These are phyloP conservation scores for Bryum argenteum DNA, from an alignment of 225 moss, liverwort and hornwort genomes.

Conservation along the genomic window DNA sequence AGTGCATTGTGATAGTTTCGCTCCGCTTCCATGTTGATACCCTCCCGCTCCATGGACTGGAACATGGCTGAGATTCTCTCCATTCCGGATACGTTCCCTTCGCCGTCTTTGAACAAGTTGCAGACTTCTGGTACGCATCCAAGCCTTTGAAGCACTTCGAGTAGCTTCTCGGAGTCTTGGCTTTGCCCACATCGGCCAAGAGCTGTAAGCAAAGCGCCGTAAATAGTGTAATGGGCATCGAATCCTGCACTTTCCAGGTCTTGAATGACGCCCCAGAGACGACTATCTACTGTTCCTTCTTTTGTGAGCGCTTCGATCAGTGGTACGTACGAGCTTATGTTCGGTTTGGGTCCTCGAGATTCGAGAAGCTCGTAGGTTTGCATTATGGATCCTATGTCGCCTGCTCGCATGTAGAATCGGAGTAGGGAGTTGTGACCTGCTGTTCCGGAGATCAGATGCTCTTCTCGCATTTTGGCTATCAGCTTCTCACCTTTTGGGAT, in stretches of 20 bases:
- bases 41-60: slow-evolving; percentile 65
- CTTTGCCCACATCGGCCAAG: slow-evolving; percentile 74
- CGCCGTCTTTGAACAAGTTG: slow-evolving; percentile 48
- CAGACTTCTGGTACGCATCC: slow-evolving; percentile 69
- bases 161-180: slow-evolving; percentile 49
- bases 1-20: slow-evolving; percentile 80
- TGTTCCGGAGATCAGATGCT: slow-evolving; percentile 54
- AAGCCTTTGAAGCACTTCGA: slow-evolving; percentile 53
- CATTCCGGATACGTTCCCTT: slow-evolving; percentile 40
- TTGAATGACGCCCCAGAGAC: slow-evolving; percentile 52
- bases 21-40: slow-evolving; percentile 82
- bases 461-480: slow-evolving; percentile 58
- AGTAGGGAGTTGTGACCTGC: slow-evolving; percentile 80
- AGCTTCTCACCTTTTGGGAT: slow-evolving; percentile 71
- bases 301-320: slow-evolving; percentile 71
- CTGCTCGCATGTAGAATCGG: slow-evolving; percentile 70
- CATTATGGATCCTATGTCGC: slow-evolving; percentile 59
- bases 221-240: slow-evolving; percentile 60
- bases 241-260: slow-evolving; percentile 58
- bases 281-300: slow-evolving; percentile 61
- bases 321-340: slow-evolving; percentile 71
- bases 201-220: slow-evolving; percentile 62
- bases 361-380: slow-evolving; percentile 56
- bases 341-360: slow-evolving; percentile 59
- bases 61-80: slow-evolving; percentile 42